These are phyloP conservation scores for Talaromyces sp. DNA, from an alignment of 2,329 filamentous ascomycete genomes.

Conservation along the genomic window DNA sequence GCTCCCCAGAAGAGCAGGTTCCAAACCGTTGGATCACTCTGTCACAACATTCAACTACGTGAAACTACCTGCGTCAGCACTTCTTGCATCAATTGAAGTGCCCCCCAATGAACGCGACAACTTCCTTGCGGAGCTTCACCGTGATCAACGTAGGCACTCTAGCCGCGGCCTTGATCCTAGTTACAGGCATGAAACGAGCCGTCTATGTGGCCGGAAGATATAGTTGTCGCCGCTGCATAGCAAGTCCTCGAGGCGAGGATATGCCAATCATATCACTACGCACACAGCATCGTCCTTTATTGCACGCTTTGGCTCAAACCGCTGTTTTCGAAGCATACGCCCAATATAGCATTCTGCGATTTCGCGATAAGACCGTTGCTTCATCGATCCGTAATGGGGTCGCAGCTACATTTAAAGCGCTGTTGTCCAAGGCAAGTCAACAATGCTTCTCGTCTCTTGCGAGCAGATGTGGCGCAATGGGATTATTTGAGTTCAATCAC, in stretches of 20 bases:
- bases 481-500: conserved; percentile 12
- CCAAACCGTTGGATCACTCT: conserved; percentile 14
- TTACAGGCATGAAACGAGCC: not conserved
- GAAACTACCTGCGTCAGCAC: conserved; percentile 13
- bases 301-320: not conserved
- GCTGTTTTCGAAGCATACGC: not conserved
- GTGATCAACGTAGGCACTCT: conserved; percentile 1
- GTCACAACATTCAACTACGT: conserved; percentile 18
- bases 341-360: too few relatives aligned
- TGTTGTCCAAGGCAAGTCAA: conserved; percentile 6
- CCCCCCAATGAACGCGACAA: conserved; percentile 3
- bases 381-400: conserved; percentile 6
- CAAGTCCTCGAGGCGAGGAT: not conserved
- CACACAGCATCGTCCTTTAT: not conserved
- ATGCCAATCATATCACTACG: not conserved
- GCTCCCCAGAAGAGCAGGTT: not conserved
- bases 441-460: conserved; percentile 5
- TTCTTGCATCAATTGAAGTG: conserved; percentile 15
- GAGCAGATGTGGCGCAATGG: conserved; percentile 14
- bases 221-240: not conserved
- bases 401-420: conserved; percentile 12
- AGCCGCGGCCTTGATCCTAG: not conserved
- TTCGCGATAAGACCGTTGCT: not conserved
- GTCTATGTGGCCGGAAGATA: not conserved
- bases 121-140: not conserved